Base-by-base conservation (phyloP, 1,139 yeast species). In the Yamadazyma songkhlaensis region DNA sequence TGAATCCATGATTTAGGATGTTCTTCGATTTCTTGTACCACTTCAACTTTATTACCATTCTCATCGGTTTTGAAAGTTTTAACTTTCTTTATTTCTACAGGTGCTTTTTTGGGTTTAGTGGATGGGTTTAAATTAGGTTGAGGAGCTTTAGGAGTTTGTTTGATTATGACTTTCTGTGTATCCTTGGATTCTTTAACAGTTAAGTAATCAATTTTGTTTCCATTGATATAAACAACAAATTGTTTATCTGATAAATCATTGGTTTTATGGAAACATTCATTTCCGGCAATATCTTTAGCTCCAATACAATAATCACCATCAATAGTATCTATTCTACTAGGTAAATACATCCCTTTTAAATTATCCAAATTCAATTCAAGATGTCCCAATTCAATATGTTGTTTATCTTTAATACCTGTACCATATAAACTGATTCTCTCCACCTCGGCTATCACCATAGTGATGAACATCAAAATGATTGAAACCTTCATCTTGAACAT, bases 1-100 rank as follows among this genome's bases (percentile, higher is more conserved):
- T 75, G 80, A 20, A 77, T 57, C 61, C 74, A 77, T 2, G 79
- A 69, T 37, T 74, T 62, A 20, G 54, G 67, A 6, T 53, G 57
- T 30, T 52, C 57, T 12, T 47, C 58, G 41, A 55, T 55, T 42
- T 56, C 52, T 8, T 48, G 53, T 31, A 53, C 58, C 14, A 43
- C 53, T 33, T 53, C 59, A 2, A 51, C 47, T 26, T 55, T 58
- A 11, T 56, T 53, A 0, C 65, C 70, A 4, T 59, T 44, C 9
- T 53, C 59, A 38, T 61, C 47, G 35, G 44, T 35, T 35, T 30
- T 34, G 25, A 44, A 24, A 31, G 37, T 34, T 34, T 27, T 25
- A 31, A 15, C 39, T 32, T 38, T 44, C 29, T 36, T 39, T 36
- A 24, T 43, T 41, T 45, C 44, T 33, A 26, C 31, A 25, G 25